phyloP scores from a whole-genome alignment of 2,329 filamentous ascomycete species.

The Colletotrichum spinosum region DNA sequence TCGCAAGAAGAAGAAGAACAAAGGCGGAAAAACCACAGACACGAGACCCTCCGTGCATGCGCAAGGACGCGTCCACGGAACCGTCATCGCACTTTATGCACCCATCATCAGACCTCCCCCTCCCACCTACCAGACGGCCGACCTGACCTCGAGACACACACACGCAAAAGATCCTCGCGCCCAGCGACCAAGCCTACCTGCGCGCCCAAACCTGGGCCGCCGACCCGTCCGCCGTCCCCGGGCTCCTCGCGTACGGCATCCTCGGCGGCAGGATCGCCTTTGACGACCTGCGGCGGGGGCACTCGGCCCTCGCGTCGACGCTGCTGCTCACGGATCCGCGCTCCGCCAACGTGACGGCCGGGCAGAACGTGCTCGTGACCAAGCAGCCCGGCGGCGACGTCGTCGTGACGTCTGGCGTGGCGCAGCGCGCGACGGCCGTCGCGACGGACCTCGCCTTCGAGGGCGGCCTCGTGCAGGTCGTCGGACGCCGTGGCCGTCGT shows the following conservation, averaged over 20 bases:
- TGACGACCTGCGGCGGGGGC: constrained; percentile 49
- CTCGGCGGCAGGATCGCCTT: constrained; percentile 62
- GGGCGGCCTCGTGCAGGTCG: constrained; percentile 63
- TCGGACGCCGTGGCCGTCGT: constrained; percentile 64
- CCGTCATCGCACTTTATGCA: background rate
- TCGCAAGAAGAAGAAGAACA: too few species aligned
- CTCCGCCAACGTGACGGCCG: constrained; percentile 62
- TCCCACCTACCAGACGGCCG: too few species aligned
- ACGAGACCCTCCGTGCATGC: too few species aligned
- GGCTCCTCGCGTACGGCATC: constrained; percentile 63
- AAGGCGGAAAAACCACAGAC: background rate
- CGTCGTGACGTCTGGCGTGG: constrained; percentile 45
- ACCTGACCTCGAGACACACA: background rate
- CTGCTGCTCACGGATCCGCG: constrained; percentile 57
- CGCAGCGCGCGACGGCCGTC: constrained; percentile 55
- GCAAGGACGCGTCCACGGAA: background rate
- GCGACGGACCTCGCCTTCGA: constrained; percentile 58
- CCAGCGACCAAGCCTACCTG: constrained; percentile 68
- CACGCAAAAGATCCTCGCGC: constrained; percentile 61
- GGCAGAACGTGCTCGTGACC: constrained; percentile 60
- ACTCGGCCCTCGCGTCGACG: constrained; percentile 54
- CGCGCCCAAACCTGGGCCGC: constrained; percentile 47
- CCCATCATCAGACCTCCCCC: too few species aligned
- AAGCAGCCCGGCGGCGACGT: constrained; percentile 52
- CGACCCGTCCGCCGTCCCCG: constrained; percentile 58